These are phyloP conservation scores for Punica granatum DNA, from an alignment of 345 rosid species.

Conservation along the genomic window DNA sequence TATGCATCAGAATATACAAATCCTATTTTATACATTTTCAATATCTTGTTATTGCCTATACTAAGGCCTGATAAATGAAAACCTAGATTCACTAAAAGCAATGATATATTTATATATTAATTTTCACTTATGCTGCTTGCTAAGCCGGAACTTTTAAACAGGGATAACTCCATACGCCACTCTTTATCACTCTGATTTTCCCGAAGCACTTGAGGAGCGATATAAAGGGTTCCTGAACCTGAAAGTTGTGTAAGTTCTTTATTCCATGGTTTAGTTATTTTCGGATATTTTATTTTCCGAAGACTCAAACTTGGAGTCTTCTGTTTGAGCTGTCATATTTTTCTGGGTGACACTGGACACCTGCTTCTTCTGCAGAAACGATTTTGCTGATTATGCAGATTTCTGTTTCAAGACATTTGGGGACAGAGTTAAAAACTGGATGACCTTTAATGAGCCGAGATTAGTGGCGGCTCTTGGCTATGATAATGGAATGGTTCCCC, in stretches of 20 bases:
- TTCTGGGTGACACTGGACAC: not conserved
- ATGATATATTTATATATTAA: too few relatives aligned
- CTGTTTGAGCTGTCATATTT: too few relatives aligned
- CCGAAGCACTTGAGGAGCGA: constrained; percentile 40
- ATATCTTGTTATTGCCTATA: too few relatives aligned
- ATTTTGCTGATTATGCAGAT: constrained; percentile 50
- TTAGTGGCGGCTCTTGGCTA: constrained; percentile 51
- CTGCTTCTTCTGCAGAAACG: constrained; percentile 33
- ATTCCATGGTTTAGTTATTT: not conserved
- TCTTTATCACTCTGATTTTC: constrained; percentile 49
- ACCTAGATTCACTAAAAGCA: too few relatives aligned
- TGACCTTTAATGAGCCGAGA: constrained; percentile 62
- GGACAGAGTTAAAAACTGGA: constrained; percentile 62
- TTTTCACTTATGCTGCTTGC: not conserved
- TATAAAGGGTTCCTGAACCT: constrained; percentile 30
- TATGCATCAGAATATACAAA: not conserved
- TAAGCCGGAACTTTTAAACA: not conserved
- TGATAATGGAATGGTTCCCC: constrained; percentile 45
- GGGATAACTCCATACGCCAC: constrained; percentile 51
- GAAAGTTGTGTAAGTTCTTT: constrained; percentile 28
- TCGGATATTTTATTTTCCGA: too few relatives aligned
- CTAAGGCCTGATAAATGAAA: too few relatives aligned
- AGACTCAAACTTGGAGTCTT: too few relatives aligned
- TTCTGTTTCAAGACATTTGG: constrained; percentile 61
- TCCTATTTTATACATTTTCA: not conserved